These are phyloP conservation scores for Amylocarpus encephaloides DNA, from an alignment of 2,329 filamentous ascomycete genomes.

Conservation along the genomic window DNA sequence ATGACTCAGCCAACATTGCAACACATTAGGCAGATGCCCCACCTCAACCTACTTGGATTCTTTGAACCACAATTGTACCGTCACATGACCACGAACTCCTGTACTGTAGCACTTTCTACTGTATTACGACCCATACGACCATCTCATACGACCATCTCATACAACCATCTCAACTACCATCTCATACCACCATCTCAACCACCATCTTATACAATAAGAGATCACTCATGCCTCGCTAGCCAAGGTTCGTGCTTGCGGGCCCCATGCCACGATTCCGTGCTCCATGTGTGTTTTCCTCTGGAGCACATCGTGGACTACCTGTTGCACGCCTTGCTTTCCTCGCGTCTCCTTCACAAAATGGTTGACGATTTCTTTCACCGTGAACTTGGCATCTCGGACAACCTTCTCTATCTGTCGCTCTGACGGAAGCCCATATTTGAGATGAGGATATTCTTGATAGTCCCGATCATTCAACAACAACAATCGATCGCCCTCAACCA, in stretches of 20 bases:
- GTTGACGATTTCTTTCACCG: constrained; percentile 53
- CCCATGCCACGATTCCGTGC: constrained; percentile 33
- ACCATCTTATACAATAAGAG: background rate
- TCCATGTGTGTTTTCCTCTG: constrained; percentile 51
- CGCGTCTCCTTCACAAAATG: constrained; percentile 54
- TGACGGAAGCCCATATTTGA: constrained; percentile 57
- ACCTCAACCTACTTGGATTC: constrained; percentile 16
- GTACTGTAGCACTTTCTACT: background rate
- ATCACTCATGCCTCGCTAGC: background rate
- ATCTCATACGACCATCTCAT: too few species aligned
- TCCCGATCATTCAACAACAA: constrained; percentile 54
- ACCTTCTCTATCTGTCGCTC: constrained; percentile 54
- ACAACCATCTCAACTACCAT: too few species aligned
- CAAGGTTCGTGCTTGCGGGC: background rate
- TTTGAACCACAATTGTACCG: constrained; percentile 17
- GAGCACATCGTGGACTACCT: constrained; percentile 64
- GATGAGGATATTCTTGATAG: constrained; percentile 69
- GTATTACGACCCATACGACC: constrained; percentile 19
- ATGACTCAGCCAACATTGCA: constrained; percentile 26
- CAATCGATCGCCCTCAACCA: constrained; percentile 43
- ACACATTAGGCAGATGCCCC: constrained; percentile 9
- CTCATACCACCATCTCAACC: background rate
- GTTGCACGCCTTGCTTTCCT: constrained; percentile 61
- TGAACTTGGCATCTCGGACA: constrained; percentile 37
- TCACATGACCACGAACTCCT: too few species aligned